Conservation (phyloP, 176 grass and related monocot species). For the Calamus simplicifolius region DNA sequence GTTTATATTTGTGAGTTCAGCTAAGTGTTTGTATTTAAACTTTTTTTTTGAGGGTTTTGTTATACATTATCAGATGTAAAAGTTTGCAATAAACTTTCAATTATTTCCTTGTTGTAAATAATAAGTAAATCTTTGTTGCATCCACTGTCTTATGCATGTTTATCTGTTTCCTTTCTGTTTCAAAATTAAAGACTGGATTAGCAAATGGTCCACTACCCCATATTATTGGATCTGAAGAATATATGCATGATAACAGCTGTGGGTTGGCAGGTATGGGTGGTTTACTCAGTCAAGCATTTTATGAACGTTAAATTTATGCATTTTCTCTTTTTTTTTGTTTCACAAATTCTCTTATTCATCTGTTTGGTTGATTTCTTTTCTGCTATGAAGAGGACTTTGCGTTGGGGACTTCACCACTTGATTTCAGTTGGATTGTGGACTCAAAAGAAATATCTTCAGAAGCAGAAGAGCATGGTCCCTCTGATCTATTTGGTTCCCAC, state of each 20-base stretch:
- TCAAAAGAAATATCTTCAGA: slow-evolving; percentile 27
- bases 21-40: too few relatives aligned
- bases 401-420: slow-evolving; percentile 8
- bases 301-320: too few relatives aligned
- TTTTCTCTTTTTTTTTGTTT: too few relatives aligned
- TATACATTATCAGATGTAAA: too few relatives aligned
- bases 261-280: slow-evolving; percentile 49
- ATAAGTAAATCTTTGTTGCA: too few relatives aligned
- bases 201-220: slow-evolving; percentile 39
- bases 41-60: too few relatives aligned
- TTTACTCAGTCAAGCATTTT: not conserved
- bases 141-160: not conserved
- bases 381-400: slow-evolving; percentile 43
- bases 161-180: slow-evolving; percentile 6
- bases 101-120: too few relatives aligned
- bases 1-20: too few relatives aligned
- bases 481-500: slow-evolving; percentile 36
- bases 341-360: too few relatives aligned
- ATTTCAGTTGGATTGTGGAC: slow-evolving; percentile 47
- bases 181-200: slow-evolving; percentile 41
- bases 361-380: slow-evolving; percentile 9
- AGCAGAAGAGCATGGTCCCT: slow-evolving; percentile 6
- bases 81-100: too few relatives aligned
- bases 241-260: slow-evolving; percentile 60
- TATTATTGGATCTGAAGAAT: slow-evolving; percentile 83